Evolutionary conservation across 2,329 filamentous ascomycete genomes (phyloP), one percentile per base, ranked within the genome.

Genomic region (Sporothrix brasiliensis): DNA sequence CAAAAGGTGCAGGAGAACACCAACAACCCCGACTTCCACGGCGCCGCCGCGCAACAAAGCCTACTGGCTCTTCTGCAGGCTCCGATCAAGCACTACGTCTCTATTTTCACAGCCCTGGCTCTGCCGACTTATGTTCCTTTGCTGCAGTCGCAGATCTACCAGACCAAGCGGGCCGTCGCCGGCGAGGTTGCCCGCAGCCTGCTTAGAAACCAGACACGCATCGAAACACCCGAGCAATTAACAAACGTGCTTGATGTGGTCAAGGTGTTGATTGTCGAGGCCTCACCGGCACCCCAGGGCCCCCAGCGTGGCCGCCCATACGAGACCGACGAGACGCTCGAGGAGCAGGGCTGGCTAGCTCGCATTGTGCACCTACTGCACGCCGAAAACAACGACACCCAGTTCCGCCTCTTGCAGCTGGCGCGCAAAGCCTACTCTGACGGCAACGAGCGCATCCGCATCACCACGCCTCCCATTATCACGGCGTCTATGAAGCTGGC

Each of bases 331-430:
- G 96, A 99, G 82, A 98, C 94, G 0, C 89, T 98, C 77, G 94
- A 99, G 80, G 95, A 99, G 81, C 95, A 99, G 83, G 95, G 95
- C 67, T 97, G 93, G 93, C 85, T 99, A 69, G 95, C 95, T 49
- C 88, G 95, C 75, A 90, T 99, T 77, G 89, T 97, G 21, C 95
- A 99, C 81, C 84, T 97, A 70, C 88, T 99, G 68, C 86, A 92
- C 70, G 91, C 89, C 58, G 85, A 92, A 49, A 88, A 96, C 78
- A 98, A 98, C 77, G 93, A 97, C 76, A 96, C 91, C 0, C 95
- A 99, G 78, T 95, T 97, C 82, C 93, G 93, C 82, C 88, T 99
- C 60, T 86, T 99, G 41, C 94, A 98, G 83, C 89, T 92, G 79
- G 89, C 91, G 1, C 89, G 91, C 72, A 96, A 94, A 77, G 92